phyloP scores from a whole-genome alignment of 176 grass and related monocot species.

The Zea mays region DNA sequence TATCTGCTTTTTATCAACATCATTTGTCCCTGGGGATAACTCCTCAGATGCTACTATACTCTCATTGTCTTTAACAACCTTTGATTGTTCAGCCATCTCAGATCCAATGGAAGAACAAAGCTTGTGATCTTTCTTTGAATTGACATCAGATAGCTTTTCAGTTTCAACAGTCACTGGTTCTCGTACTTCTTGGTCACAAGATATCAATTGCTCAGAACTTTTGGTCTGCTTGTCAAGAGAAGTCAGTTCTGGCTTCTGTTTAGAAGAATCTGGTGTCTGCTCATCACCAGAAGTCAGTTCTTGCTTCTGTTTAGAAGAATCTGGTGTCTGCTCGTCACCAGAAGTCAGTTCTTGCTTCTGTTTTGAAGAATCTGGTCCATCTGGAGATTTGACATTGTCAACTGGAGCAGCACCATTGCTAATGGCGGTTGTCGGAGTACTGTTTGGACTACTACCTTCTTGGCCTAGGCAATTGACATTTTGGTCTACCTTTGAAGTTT shows the following conservation, averaged over 20 bases:
- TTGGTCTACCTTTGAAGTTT: conserved; percentile 50
- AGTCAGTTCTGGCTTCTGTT: conserved; percentile 56
- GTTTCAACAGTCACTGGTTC: conserved; percentile 23
- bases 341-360: conserved; percentile 1
- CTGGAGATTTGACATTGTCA: conserved; percentile 39
- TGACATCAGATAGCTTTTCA: conserved; percentile 40
- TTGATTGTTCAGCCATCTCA: conserved; percentile 29
- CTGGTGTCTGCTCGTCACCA: background rate
- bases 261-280: conserved; percentile 43
- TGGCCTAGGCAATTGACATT: conserved; percentile 52
- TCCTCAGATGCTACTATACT: conserved; percentile 20
- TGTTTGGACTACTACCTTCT: conserved; percentile 39
- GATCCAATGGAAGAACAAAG: conserved; percentile 29
- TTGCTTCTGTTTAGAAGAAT: background rate
- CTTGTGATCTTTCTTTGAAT: conserved; percentile 39
- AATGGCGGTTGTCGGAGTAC: conserved; percentile 30
- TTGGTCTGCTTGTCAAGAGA: conserved; percentile 33
- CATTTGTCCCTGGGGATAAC: conserved; percentile 40
- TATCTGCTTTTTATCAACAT: conserved; percentile 28
- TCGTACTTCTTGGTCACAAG: conserved; percentile 38
- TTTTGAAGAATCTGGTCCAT: conserved; percentile 34
- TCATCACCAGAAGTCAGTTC: background rate
- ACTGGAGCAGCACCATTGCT: conserved; percentile 44
- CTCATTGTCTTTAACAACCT: conserved; percentile 36
- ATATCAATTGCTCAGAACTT: conserved; percentile 43